A percentile compares a stretch with the other conserved stretches of the same genome.
phyloP scores from a whole-genome alignment of 805 yeast genomes.

The Isabelozyma heimii region DNA sequence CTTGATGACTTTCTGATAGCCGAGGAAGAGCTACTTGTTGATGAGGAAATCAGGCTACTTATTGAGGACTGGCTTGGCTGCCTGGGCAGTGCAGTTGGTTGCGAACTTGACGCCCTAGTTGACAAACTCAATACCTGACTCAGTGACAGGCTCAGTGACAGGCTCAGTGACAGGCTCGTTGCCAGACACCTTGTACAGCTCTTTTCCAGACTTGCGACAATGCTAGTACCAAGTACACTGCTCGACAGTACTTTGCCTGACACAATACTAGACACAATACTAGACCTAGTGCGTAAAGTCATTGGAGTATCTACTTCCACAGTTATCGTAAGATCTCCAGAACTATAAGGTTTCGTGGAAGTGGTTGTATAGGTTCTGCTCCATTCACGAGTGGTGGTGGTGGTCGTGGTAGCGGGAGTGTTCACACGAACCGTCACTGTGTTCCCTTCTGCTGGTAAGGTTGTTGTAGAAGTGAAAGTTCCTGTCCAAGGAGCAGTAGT shows the following conservation, averaged over 20 bases:
- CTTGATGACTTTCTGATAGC: no score
- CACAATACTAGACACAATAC: not conserved
- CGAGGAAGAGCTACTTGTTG: no score
- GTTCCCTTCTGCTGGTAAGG: not conserved
- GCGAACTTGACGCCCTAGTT: no score
- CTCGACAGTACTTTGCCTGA: not conserved
- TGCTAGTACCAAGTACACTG: no score
- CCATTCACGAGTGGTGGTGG: constrained; percentile 1
- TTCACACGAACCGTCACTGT: not conserved
- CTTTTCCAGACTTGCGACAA: no score
- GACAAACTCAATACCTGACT: no score
- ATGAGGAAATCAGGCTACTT: no score
- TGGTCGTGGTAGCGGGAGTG: not conserved
- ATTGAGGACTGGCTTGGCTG: no score
- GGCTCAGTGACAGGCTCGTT: no score
- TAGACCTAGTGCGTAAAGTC: not conserved
- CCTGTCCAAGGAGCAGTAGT: not conserved
- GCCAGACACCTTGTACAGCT: no score
- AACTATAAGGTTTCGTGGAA: not conserved
- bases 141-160: no score
- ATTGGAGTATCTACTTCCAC: not conserved
- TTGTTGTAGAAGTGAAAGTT: not conserved
- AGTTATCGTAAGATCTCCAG: not conserved
- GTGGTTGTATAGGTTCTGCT: not conserved
- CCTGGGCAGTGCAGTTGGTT: no score